phyloP scores from a whole-genome alignment of 176 grass and related monocot species.

The Aegilops speltoides region DNA sequence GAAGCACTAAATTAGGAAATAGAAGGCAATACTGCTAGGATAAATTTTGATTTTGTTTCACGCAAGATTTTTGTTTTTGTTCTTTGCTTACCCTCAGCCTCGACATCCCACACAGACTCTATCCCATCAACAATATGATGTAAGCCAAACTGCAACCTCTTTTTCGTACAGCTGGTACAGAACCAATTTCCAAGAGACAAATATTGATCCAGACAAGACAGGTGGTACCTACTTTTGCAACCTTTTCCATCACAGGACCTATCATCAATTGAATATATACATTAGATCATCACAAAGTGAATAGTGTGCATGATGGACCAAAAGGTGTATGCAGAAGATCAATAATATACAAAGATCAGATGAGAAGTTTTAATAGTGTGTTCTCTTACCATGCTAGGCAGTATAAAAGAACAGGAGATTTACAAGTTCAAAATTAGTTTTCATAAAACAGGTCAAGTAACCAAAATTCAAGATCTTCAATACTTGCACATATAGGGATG shows the following conservation, averaged over 20 bases:
- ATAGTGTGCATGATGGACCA: slow-evolving; percentile 44
- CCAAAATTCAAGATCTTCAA: not conserved
- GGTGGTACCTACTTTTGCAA: slow-evolving; percentile 64
- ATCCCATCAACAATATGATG: slow-evolving; percentile 61
- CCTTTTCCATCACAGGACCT: slow-evolving; percentile 80
- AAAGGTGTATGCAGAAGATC: slow-evolving; percentile 45
- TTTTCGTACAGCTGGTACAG: slow-evolving; percentile 62
- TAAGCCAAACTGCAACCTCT: slow-evolving; percentile 65
- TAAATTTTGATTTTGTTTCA: not conserved
- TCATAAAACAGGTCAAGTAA: not conserved
- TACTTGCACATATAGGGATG: not conserved
- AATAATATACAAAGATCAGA: slow-evolving; percentile 25
- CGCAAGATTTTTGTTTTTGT: not conserved
- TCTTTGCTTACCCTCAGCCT: slow-evolving; percentile 69
- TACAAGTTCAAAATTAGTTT: not conserved
- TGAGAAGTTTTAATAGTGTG: slow-evolving; percentile 5
- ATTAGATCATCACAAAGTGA: slow-evolving; percentile 11
- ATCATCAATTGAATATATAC: slow-evolving; percentile 17
- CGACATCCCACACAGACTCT: slow-evolving; percentile 76
- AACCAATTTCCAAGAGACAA: slow-evolving; percentile 60
- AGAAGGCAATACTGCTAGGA: not conserved
- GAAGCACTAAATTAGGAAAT: slow-evolving; percentile 5
- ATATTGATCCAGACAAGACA: slow-evolving; percentile 71
- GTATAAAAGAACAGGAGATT: not conserved
- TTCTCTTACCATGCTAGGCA: slow-evolving; percentile 25